Evolutionary conservation across 2,329 filamentous ascomycete genomes (phyloP), one percentile per base, ranked within the genome.

Genomic region (Aspergillus neotritici): DNA sequence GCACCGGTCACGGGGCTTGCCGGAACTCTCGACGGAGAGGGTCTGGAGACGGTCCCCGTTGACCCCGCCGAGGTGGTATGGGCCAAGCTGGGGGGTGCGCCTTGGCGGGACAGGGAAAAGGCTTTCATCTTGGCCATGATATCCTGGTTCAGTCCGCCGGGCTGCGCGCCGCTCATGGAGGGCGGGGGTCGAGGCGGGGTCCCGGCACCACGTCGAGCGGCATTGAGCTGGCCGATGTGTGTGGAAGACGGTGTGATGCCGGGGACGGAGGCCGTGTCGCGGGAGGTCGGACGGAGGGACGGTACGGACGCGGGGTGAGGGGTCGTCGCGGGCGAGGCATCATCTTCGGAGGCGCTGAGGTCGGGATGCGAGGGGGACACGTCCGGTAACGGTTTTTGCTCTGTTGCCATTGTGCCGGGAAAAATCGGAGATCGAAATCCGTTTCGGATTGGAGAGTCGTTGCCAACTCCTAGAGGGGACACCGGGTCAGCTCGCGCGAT

Each of bases 201-300:
- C 15, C 52, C 50, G n/a, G 48, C 55, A 25, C 60, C 62, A 56
- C 79, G 72, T 51, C 82, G 72, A 31, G 80, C 81, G 37, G 80
- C 79, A 64, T 83, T 88, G 57, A 95, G 71, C 45, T 86, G 78
- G 32, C 88, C 88, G 4, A 90, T 73, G 32, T 87, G 83, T 21
- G 85, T 93, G n/a, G 89, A 95, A n/a, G 82, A 89, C 5, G 84
- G 71, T 43, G 80, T 87, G 80, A 94, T 89, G 44, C 56, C 51
- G 5, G 50, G 44, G 3, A 49, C n/a, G 28, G 50, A 44, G 2
- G 49, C n/a, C 21, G 50, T 37, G 43, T 64, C 55, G 34, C 47
- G 50, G 11, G 21, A 25, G 21, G 51, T 50, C 8, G 58, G 50
- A 5, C 56, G 56, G 10, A 64, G 48, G 15, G 62, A 49, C 11